These are phyloP conservation scores for Teratosphaeria zuluensis DNA, from an alignment of 2,329 filamentous ascomycete genomes.

Conservation along the genomic window DNA sequence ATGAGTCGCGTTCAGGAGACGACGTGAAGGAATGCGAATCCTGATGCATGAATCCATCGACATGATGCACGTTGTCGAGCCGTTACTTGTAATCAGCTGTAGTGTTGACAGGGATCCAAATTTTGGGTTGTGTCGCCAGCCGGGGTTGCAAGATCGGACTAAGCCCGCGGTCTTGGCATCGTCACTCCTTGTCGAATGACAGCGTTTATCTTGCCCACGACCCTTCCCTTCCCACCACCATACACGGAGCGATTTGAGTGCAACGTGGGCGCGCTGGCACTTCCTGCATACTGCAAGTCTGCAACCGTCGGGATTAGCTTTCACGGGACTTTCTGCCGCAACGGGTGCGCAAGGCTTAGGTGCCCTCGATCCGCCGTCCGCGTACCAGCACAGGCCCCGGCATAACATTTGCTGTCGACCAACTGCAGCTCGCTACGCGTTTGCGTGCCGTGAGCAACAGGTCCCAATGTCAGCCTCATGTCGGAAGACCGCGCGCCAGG, in stretches of 20 bases:
- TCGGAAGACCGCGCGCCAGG: constrained; percentile 1
- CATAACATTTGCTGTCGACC: not conserved
- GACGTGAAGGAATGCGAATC: not conserved
- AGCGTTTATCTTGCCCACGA: not conserved
- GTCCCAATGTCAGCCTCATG: constrained; percentile 7
- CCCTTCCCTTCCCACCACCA: not conserved
- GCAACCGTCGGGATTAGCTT: not conserved
- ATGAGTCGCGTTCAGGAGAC: not conserved
- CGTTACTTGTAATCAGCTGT: too few species aligned
- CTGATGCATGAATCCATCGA: not conserved
- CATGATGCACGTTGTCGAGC: not conserved
- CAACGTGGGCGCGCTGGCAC: not conserved
- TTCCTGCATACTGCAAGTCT: not conserved
- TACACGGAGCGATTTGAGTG: not conserved
- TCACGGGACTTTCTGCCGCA: not conserved
- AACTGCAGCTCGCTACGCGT: not conserved
- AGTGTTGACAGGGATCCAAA: not conserved
- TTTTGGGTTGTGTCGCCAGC: not conserved
- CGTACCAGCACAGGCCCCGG: not conserved
- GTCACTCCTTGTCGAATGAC: not conserved
- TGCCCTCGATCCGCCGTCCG: not conserved
- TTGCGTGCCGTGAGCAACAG: not conserved
- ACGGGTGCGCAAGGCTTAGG: not conserved
- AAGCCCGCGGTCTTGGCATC: not conserved
- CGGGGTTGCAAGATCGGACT: not conserved